Conservation (phyloP, 2,329 filamentous ascomycete species). For the Fusarium sp. region DNA sequence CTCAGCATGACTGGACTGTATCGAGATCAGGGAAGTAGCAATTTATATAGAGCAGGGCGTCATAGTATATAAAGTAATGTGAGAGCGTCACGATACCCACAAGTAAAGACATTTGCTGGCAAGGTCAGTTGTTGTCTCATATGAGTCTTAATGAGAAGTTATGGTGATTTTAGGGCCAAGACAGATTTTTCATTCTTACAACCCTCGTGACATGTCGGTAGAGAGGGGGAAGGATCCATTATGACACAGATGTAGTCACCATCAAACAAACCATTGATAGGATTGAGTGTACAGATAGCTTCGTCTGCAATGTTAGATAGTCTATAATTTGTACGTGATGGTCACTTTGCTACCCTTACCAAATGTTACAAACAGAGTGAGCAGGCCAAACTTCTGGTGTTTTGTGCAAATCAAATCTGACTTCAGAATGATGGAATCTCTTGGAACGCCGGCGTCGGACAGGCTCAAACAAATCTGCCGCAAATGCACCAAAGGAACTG, state of each 20-base stretch:
- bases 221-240: neutral
- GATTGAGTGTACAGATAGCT: neutral
- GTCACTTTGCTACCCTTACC: neutral
- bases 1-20: slow-evolving; percentile 34
- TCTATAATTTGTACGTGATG: neutral
- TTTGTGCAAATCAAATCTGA: slow-evolving; percentile 13
- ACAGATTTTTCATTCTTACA: slow-evolving; percentile 10
- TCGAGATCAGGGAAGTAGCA: slow-evolving; percentile 15
- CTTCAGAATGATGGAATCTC: slow-evolving; percentile 23
- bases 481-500: slow-evolving; percentile 21
- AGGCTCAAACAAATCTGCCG: slow-evolving; percentile 34
- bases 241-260: neutral
- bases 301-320: neutral
- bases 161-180: slow-evolving; percentile 13
- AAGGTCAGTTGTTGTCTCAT: slow-evolving; percentile 32
- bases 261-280: neutral
- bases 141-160: slow-evolving; percentile 22
- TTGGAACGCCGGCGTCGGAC: slow-evolving; percentile 32
- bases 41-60: slow-evolving; percentile 23
- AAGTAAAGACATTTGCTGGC: slow-evolving; percentile 28
- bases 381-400: neutral
- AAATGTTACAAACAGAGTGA: neutral
- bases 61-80: slow-evolving; percentile 31
- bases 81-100: slow-evolving; percentile 39
- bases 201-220: slow-evolving; percentile 6